phyloP scores from a whole-genome alignment of 345 rosid species.

The Ricinus communis region DNA sequence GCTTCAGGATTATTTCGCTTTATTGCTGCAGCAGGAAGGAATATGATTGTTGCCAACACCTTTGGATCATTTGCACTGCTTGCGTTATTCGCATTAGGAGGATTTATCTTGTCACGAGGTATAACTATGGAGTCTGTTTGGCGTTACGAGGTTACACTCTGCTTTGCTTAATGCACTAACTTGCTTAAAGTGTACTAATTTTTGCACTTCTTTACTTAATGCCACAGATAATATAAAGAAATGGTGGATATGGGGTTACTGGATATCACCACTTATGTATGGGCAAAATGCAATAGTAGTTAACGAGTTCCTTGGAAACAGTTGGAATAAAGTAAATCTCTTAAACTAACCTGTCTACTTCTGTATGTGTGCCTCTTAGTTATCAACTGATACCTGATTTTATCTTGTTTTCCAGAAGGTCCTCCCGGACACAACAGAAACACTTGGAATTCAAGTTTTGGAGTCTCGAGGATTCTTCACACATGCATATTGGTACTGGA shows the following conservation, averaged over 20 bases:
- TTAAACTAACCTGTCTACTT: neutral
- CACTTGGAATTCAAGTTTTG: constrained; percentile 49
- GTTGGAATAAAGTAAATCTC: constrained; percentile 12
- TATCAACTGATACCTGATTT: neutral
- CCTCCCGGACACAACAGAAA: constrained; percentile 24
- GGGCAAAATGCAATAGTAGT: constrained; percentile 10
- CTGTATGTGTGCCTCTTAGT: neutral
- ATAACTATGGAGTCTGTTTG: constrained; percentile 15
- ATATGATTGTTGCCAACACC: constrained; percentile 56
- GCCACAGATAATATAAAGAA: constrained; percentile 10
- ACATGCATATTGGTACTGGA: constrained; percentile 65
- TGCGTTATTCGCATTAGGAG: constrained; percentile 53
- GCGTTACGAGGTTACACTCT: neutral
- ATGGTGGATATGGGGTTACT: constrained; percentile 28
- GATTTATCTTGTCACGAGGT: constrained; percentile 64
- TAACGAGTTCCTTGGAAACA: constrained; percentile 20
- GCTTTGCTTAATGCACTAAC: neutral
- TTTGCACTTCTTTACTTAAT: neutral
- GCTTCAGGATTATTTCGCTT: constrained; percentile 63
- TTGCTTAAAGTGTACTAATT: neutral
- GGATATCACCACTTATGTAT: constrained; percentile 21
- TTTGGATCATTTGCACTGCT: constrained; percentile 64
- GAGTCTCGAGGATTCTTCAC: constrained; percentile 51
- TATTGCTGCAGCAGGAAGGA: constrained; percentile 56
- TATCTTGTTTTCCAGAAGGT: constrained; percentile 5